Evolutionary conservation across 2,329 filamentous ascomycete genomes (phyloP).

Genomic region (Domatiomyces catenatus): DNA sequence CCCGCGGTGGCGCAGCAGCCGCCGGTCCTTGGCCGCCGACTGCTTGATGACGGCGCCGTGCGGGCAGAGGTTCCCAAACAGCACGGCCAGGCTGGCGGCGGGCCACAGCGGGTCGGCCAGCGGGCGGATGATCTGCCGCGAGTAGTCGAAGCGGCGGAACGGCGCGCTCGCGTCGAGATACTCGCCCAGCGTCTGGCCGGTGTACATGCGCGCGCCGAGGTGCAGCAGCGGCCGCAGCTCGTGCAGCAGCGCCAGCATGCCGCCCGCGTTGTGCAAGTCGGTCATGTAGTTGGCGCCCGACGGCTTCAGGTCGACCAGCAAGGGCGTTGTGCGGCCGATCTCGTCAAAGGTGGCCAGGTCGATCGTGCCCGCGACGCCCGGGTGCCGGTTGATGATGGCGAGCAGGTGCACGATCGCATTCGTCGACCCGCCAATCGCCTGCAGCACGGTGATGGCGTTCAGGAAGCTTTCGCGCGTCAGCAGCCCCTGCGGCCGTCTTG

Average conservation of each 20-base stretch:
- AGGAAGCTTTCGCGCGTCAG: constrained; percentile 41
- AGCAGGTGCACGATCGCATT: constrained; percentile 43
- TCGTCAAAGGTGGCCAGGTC: constrained; percentile 34
- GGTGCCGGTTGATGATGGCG: constrained; percentile 40
- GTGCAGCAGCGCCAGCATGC: constrained; percentile 35
- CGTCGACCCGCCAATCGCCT: constrained; percentile 41
- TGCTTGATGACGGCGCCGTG: constrained; percentile 37
- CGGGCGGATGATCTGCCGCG: constrained; percentile 29
- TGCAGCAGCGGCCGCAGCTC: constrained; percentile 32
- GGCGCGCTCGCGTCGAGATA: constrained; percentile 29
- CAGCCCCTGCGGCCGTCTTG: constrained; percentile 36
- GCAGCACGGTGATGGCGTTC: constrained; percentile 40
- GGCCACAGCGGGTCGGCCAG: constrained; percentile 32
- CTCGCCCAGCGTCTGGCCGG: constrained; percentile 33
- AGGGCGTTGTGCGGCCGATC: constrained; percentile 32
- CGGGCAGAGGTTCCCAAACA: constrained; percentile 35
- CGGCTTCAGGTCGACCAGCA: constrained; percentile 38
- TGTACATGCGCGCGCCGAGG: constrained; percentile 32
- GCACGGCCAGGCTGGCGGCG: constrained; percentile 30
- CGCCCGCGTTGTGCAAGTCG: constrained; percentile 40
- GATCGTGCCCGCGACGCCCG: constrained; percentile 30
- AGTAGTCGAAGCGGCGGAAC: constrained; percentile 29
- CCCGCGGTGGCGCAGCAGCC: constrained; percentile 30
- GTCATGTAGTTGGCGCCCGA: constrained; percentile 40
- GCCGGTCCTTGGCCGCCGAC: constrained; percentile 34